These are phyloP conservation scores for Blastobotrys muscicola DNA, from an alignment of 805 yeast species.

Conservation along the genomic window DNA sequence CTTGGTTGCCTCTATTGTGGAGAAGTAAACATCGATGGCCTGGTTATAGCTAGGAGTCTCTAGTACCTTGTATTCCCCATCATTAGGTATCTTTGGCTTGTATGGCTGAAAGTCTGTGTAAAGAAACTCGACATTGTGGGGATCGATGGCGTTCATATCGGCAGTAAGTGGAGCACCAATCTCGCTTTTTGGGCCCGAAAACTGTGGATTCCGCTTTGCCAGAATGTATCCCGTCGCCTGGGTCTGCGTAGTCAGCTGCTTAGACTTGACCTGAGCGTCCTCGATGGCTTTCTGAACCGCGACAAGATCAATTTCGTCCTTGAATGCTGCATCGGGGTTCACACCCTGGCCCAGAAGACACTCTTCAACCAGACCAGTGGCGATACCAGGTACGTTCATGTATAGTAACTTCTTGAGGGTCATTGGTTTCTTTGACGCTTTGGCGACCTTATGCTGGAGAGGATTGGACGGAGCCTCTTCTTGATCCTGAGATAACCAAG, in stretches of 20 bases:
- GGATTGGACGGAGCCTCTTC: constrained; percentile 1
- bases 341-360: constrained; percentile 39
- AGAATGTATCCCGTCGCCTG: constrained; percentile 51
- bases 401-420: constrained; percentile 66
- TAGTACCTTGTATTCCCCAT: constrained; percentile 29
- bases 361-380: constrained; percentile 68
- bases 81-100: constrained; percentile 33
- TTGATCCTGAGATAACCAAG: constrained; percentile 8
- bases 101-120: constrained; percentile 69
- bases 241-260: constrained; percentile 27
- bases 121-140: constrained; percentile 35
- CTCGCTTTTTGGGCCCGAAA: constrained; percentile 31
- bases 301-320: constrained; percentile 21
- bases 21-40: constrained; percentile 75
- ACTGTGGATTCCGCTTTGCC: constrained; percentile 47
- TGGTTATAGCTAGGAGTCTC: constrained; percentile 60
- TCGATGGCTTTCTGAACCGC: constrained; percentile 36
- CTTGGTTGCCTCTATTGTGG: constrained; percentile 75
- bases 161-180: constrained; percentile 3
- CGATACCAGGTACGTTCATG: constrained; percentile 59
- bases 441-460: constrained; percentile 3
- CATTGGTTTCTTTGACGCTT: constrained; percentile 9
- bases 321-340: constrained; percentile 33
- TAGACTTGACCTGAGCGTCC: constrained; percentile 38
- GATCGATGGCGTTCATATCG: constrained; percentile 9